Percentiles rank a stretch among this genome's conserved stretches.
phyloP scores from a whole-genome alignment of 164 flowering plant genomes.

The Vitis rotundifolia region DNA sequence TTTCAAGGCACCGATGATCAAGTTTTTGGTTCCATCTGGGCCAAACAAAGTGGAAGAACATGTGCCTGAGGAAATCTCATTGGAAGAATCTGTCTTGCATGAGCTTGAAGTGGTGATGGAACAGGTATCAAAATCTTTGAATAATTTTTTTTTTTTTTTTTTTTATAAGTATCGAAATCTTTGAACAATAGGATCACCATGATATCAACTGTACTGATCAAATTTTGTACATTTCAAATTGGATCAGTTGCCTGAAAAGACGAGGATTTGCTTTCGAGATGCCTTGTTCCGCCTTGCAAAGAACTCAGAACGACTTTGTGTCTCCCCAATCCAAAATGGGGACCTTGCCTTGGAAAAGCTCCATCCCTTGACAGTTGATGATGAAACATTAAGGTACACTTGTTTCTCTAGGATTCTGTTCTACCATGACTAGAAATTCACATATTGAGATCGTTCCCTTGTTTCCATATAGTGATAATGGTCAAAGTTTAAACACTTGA shows the following conservation, averaged over 20 bases:
- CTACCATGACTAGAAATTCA: neutral
- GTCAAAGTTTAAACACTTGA: no score
- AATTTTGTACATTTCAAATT: neutral
- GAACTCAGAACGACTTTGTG: conserved; percentile 25
- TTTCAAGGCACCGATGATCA: conserved; percentile 25
- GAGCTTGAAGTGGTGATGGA: conserved; percentile 43
- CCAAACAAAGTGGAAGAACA: conserved; percentile 5
- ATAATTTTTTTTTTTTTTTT: no score
- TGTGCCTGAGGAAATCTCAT: conserved; percentile 23
- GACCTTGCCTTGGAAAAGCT: conserved; percentile 4
- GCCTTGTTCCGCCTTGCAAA: conserved; percentile 60
- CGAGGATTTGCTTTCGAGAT: conserved; percentile 64
- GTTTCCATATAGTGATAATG: neutral
- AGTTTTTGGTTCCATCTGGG: conserved; percentile 16
- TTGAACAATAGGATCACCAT: no score
- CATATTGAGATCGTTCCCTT: neutral
- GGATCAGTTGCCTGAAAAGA: conserved; percentile 43
- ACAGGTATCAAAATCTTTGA: conserved; percentile 29
- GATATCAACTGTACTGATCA: neutral
- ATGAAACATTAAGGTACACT: conserved; percentile 22
- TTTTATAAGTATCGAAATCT: no score
- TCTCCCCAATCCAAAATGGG: conserved; percentile 10
- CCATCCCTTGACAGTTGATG: conserved; percentile 1
- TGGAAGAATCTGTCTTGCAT: conserved; percentile 41
- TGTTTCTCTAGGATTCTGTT: neutral